Base-by-base conservation (phyloP, 1,284 basidiomycete genomes). In the Dichomitus squalens region DNA sequence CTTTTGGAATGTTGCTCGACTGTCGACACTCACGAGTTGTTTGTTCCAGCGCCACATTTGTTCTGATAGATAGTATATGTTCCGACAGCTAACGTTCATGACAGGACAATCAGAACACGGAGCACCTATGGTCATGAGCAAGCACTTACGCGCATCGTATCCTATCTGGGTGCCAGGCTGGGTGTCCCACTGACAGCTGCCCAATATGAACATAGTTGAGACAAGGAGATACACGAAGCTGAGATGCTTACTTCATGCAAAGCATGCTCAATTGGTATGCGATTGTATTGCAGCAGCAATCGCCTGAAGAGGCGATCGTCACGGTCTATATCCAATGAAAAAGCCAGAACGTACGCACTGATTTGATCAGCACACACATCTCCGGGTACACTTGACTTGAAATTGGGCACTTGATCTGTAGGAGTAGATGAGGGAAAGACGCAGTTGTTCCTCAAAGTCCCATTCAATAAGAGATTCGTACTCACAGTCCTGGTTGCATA, bases 211-310 rank as follows among this genome's bases (percentile, higher is more conserved):
- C 39, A 16, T 7, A 29, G 27, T 4, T 9, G 33, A 39, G 4
- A 9, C 3, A 8, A 4, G 14, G 16, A 11, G 23, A n/a, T n/a
- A n/a, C n/a, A n/a, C n/a, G n/a, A n/a, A n/a, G n/a, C n/a, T n/a
- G n/a, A n/a, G n/a, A n/a, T 2, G 23, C 59, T 46, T 12, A 60
- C 59, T 60, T 60, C 54, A 57, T 60, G 27, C 59, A 60, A 18
- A 60, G 48, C 59, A 60, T 60, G 35, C 59, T 60, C 14, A 60
- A 40, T 7, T 55, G 52, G 21, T 43, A 60, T 11, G 59, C 54
- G 23, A 60, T 52, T n/a, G 59, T 47, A 20, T 60, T 60, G 49
- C 59, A 60, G 36, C 59, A 60, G 12, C 59, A 60, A n/a, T 47
- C 40, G 27, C 52, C 59, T 60, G 11, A 7, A 4, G 23, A 16